Evolutionary conservation across 192 early-diverging fungal genomes (phyloP).

Genomic region (Backusella sp.): DNA sequence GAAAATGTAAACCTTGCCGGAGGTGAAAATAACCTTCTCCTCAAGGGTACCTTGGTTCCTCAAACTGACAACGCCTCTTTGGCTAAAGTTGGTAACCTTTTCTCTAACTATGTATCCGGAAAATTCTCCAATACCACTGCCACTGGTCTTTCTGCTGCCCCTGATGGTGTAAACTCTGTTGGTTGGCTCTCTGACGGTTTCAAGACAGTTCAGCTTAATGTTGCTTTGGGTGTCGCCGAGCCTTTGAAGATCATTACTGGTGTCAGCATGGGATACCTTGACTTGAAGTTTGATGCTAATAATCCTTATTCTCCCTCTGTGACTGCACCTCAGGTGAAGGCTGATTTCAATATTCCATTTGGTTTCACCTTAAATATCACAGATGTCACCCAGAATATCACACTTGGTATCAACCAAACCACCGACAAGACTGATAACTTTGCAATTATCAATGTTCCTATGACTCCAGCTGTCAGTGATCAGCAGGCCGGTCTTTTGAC

Average conservation of each 20-base stretch:
- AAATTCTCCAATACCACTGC: slow-evolving; percentile 41
- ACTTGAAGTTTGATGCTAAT: slow-evolving; percentile 45
- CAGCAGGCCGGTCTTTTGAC: slow-evolving; percentile 38
- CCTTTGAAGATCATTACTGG: slow-evolving; percentile 49
- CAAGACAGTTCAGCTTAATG: slow-evolving; percentile 47
- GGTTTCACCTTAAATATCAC: slow-evolving; percentile 56
- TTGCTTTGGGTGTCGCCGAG: slow-evolving; percentile 39
- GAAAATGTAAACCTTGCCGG: slow-evolving; percentile 32
- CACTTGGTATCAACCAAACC: slow-evolving; percentile 31
- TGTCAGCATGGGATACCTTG: slow-evolving; percentile 48
- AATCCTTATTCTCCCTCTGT: slow-evolving; percentile 49
- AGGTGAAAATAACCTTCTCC: slow-evolving; percentile 40
- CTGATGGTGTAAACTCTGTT: slow-evolving; percentile 47
- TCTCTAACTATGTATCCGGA: slow-evolving; percentile 52
- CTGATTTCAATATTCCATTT: slow-evolving; percentile 55
- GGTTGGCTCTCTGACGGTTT: slow-evolving; percentile 49
- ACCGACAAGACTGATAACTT: slow-evolving; percentile 6
- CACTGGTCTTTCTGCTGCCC: slow-evolving; percentile 43
- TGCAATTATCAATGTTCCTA: slow-evolving; percentile 19
- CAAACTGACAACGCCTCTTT: slow-evolving; percentile 43
- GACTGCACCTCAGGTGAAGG: slow-evolving; percentile 41
- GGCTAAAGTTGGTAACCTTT: slow-evolving; percentile 42
- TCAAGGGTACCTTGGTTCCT: slow-evolving; percentile 50
- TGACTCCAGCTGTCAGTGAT: slow-evolving; percentile 37
- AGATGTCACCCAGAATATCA: slow-evolving; percentile 50